Base-by-base conservation (phyloP, 805 yeast species). In the Lachancea fermentati region DNA sequence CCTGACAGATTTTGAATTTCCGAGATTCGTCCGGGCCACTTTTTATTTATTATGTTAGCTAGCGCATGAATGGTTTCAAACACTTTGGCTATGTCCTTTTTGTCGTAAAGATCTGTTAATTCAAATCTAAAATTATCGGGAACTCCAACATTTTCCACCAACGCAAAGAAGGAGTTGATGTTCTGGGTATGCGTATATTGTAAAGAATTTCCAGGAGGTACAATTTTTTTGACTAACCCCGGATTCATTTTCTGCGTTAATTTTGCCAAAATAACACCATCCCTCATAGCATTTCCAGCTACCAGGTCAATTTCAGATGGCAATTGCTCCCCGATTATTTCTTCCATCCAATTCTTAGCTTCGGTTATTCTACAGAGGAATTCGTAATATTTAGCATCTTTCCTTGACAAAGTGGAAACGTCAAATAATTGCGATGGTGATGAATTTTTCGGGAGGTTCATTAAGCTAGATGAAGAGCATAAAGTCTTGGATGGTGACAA, bases 121-220 rank as follows among this genome's bases (percentile, higher is more conserved):
- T 91, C 98, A 58, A 93, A 93, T 36, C 84, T 74, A 60, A 89
- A 93, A 40, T 88, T 71, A 42, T 85, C 89, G 0, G 97, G 98
- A 49, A 93, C 78, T 19, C 76, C 79, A 45, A 87, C 71, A 43
- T 68, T 75, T 41, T 76, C 81, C 22, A 87, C 67, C 41, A 91
- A 75, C 15, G 73, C 68, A 58, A 91, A 81, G 59, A 91, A 89
- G 16, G 79, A 70, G 52, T 87, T 86, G 56, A 93, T 91, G 58
- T 93, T 93, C 57, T 93, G 97, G 0, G 96, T 86, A 60, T 87
- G 96, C 46, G 84, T 79, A 68, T 86, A 93, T 58, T 87, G 89
- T 30, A 89, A 69, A 48, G 69, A 84, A 50, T 73, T 73, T 36
- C 77, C 77, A 52, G 75, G 65, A 28, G 78, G 78, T 12, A 71